Evolutionary conservation across 495 filamentous ascomycete species (phyloP), one percentile per base, ranked within the genome.

Genomic region (Neurospora terricola): DNA sequence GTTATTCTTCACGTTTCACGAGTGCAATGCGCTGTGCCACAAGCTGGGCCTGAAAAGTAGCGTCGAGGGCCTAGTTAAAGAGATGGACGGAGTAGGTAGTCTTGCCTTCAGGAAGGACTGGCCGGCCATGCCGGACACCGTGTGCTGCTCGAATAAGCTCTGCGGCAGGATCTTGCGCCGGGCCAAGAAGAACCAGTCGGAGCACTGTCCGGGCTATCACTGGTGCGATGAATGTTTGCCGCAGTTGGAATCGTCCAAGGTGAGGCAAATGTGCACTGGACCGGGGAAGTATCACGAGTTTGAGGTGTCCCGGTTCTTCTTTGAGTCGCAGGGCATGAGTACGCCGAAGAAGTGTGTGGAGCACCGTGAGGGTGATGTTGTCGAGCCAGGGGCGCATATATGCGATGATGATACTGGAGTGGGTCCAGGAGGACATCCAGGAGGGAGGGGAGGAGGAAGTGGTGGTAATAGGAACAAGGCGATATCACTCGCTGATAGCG

Each of bases 71-170:
- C 5, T 43, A 6, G 14, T 7, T n/a, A 6, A 18, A 0, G 27
- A 37, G 8, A 82, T 79, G 77, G 69, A 79, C 71, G 71, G 59
- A 14, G 69, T 73, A 0, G 78, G 76, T 1, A 74, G 59, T 8
- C 76, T 70, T 40, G 38, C 70, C 30, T 81, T 81, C 73, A 12
- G 78, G 11, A 69, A 78, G 72, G 10, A 34, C 9, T 82, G 78
- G 80, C 76, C 72, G 43, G 34, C 18, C 71, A 14, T 37, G 36
- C 23, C n/a, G 70, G 72, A 34, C 8, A n/a, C 76, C 12, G 75
- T 79, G 10, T 82, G 79, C 74, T 83, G 81, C 73, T 81, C 81
- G 40, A 83, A 83, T 76, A 82, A 82, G 71, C 70, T 83, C 5
- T 83, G 81, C 75, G 62, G 77, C 23, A 70, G 73, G 30, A 82